Evolutionary conservation across 495 filamentous ascomycete species (phyloP).

Genomic region (Usnea hakonensis): DNA sequence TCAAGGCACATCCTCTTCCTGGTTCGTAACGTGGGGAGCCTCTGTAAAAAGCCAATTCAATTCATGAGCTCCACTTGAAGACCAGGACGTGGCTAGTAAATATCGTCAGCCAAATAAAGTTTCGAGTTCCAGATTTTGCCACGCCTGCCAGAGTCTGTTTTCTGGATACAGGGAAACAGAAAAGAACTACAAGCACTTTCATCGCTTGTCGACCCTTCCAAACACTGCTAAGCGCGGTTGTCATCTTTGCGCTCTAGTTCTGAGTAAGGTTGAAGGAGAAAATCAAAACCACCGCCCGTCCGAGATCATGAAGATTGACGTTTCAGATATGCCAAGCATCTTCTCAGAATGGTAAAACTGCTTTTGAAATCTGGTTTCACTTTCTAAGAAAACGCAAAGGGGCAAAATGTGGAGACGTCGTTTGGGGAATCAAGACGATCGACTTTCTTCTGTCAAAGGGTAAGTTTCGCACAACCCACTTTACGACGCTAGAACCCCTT

Average conservation of each 20-base stretch:
- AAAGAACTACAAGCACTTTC: too few species aligned
- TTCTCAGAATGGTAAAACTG: not conserved
- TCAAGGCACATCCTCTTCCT: too few species aligned
- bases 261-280: conserved; percentile 1
- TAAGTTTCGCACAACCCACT: not conserved
- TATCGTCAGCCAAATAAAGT: too few species aligned
- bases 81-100: too few species aligned
- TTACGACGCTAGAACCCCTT: not conserved
- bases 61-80: too few species aligned
- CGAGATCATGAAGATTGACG: not conserved
- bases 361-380: not conserved
- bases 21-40: too few species aligned
- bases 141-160: too few species aligned
- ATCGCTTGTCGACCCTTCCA: too few species aligned
- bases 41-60: too few species aligned
- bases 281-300: not conserved
- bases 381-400: not conserved
- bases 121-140: too few species aligned
- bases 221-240: too few species aligned
- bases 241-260: not conserved
- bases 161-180: too few species aligned
- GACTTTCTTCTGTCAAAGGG: not conserved
- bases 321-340: not conserved
- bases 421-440: not conserved
- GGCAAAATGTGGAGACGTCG: not conserved